Percentiles rank a stretch among this genome's conserved stretches.
phyloP scores from a whole-genome alignment of 225 moss, liverwort and hornwort species.

The Ulota crispa region DNA sequence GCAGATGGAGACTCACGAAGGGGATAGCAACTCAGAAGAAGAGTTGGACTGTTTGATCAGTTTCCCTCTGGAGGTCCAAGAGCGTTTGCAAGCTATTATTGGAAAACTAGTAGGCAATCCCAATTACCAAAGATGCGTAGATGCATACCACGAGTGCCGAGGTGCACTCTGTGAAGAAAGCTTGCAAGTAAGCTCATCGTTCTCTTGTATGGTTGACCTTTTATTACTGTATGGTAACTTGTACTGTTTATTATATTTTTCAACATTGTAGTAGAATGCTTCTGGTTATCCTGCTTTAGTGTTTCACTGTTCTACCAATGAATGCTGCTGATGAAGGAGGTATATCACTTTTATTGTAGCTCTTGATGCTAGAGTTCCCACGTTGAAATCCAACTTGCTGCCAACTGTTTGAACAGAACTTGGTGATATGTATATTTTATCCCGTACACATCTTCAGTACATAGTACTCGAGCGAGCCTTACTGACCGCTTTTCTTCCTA shows the following conservation, averaged over 20 bases:
- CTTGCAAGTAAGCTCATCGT: slow-evolving; percentile 44
- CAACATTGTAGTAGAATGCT: not conserved
- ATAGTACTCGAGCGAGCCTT: not conserved
- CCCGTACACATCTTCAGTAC: not conserved
- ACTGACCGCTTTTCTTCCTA: slow-evolving; percentile 11
- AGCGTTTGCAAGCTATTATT: slow-evolving; percentile 72
- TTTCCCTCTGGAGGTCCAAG: slow-evolving; percentile 46
- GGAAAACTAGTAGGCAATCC: slow-evolving; percentile 55
- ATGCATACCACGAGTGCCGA: slow-evolving; percentile 65
- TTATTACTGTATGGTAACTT: not conserved
- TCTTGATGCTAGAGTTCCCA: slow-evolving; percentile 2
- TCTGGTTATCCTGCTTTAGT: not conserved
- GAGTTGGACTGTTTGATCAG: slow-evolving; percentile 46
- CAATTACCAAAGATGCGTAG: slow-evolving; percentile 64
- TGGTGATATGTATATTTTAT: not conserved
- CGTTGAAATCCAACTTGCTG: not conserved
- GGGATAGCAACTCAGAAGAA: slow-evolving; percentile 30
- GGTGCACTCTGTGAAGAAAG: slow-evolving; percentile 52
- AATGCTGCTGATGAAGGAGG: not conserved
- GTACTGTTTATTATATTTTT: not conserved
- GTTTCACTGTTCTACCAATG: not conserved
- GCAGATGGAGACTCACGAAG: slow-evolving; percentile 32
- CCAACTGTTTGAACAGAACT: not conserved
- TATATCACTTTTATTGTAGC: not conserved
- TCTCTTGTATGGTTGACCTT: not conserved